Base-by-base conservation (phyloP, 805 yeast genomes). In the Brettanomyces sp. region DNA sequence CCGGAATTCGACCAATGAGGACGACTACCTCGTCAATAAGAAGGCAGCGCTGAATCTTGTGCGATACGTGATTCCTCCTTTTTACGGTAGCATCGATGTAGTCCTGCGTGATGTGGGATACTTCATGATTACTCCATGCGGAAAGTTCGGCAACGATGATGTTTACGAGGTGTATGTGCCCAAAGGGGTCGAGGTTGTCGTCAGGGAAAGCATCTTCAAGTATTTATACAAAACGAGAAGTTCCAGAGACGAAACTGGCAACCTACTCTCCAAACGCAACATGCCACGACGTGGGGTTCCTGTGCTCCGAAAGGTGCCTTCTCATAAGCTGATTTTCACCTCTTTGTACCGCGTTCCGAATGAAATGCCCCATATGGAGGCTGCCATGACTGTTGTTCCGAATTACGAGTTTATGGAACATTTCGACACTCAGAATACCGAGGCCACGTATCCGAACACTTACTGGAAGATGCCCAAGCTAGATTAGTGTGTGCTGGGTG, bases 61-160 rank as follows among this genome's bases (percentile, higher is more conserved):
- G 1, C 63, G 77, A 47, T 80, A 72, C 50, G 67, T 75, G 2
- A 67, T 85, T 3, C 91, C 93, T 0, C 85, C 87, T n/a, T 84
- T 84, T 53, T 67, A 63, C 48, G 91, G 91, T 0, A 58, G 74
- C 4, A 64, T 85, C 8, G 95, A 85, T 54, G 54, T 85, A 25
- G 82, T 85, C 2, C 52, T 85, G 8, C 77, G 76, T 44, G 79
- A 79, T 49, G 57, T 80, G n/a, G 93, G 93, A 0, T 80, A 72
- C 52, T 50, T 84, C 2, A 73, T 77, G 35, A 58, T 85, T 13
- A 71, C 69, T 5, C 82, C 89, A 2, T 80, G 85, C 0, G 84
- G 87, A 36, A 42, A 43, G 8, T 48, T 47, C 3, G 25, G 37
- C 12, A 41, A 45, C 11, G 55, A 50, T 9, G 69, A 67, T 0